phyloP scores from a whole-genome alignment of 768 basidiomycete species.

The Imleria badia region DNA sequence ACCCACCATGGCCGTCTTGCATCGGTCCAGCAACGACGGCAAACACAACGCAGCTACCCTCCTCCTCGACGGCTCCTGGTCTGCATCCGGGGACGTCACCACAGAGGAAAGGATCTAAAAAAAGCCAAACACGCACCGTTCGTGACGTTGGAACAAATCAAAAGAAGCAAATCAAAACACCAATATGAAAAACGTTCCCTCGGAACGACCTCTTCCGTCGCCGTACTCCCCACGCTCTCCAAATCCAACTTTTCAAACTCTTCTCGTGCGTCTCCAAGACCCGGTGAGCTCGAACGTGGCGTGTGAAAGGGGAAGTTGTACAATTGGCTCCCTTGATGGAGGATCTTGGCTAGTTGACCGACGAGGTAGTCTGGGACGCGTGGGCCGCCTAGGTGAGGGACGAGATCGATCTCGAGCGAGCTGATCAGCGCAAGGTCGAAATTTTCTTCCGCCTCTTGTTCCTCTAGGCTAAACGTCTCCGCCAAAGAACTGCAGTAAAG shows the following conservation, averaged over 20 bases:
- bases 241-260: constrained; percentile 40
- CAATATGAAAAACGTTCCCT: constrained; percentile 90
- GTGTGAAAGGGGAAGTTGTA: constrained; percentile 36
- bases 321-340: constrained; percentile 71
- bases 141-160: constrained; percentile 69
- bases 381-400: constrained; percentile 69
- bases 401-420: constrained; percentile 75
- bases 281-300: constrained; percentile 11
- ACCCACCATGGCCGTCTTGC: constrained; percentile 59
- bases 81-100: constrained; percentile 35
- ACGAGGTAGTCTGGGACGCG: constrained; percentile 74
- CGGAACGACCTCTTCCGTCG: constrained; percentile 52
- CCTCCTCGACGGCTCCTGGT: constrained; percentile 56
- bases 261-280: constrained; percentile 14
- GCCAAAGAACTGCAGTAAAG: constrained; percentile 47
- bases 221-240: constrained; percentile 58
- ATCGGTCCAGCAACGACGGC: constrained; percentile 75
- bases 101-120: not conserved
- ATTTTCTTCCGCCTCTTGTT: constrained; percentile 77
- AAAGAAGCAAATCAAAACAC: constrained; percentile 86
- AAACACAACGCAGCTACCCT: constrained; percentile 73
- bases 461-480: constrained; percentile 56
- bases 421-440: constrained; percentile 82
- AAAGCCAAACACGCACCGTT: constrained; percentile 43
- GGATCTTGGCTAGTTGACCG: constrained; percentile 62